A percentile compares a stretch with the other conserved stretches of the same genome.
These are phyloP conservation scores for Ceratobasidium sp. DNA, from an alignment of 1,284 basidiomycete species.

Conservation along the genomic window DNA sequence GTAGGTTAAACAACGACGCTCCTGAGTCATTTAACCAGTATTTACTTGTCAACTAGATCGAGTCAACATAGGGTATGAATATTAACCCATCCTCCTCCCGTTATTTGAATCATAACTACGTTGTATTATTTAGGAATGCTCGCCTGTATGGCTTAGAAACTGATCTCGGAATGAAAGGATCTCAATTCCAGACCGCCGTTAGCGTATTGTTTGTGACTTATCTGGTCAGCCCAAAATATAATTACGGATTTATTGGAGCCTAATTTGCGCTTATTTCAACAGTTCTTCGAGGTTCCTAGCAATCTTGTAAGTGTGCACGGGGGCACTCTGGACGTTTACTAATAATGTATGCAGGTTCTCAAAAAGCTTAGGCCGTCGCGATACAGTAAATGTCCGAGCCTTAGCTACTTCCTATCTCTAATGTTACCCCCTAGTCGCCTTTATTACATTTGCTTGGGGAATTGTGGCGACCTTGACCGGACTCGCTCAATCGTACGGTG, in stretches of 20 bases:
- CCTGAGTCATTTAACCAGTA: background rate
- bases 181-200: slow-evolving; percentile 46
- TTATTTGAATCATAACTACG: background rate
- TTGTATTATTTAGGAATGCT: slow-evolving; percentile 44
- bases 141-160: slow-evolving; percentile 48
- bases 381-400: slow-evolving; percentile 33
- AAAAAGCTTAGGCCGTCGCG: slow-evolving; percentile 48
- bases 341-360: slow-evolving; percentile 31
- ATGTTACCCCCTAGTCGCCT: slow-evolving; percentile 18
- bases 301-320: slow-evolving; percentile 36
- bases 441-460: slow-evolving; percentile 47
- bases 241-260: background rate
- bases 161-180: slow-evolving; percentile 45
- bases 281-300: slow-evolving; percentile 47
- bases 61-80: slow-evolving; percentile 45
- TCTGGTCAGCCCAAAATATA: slow-evolving; percentile 29
- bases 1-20: slow-evolving; percentile 3
- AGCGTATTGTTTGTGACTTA: slow-evolving; percentile 48
- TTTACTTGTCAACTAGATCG: slow-evolving; percentile 22
- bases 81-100: background rate
- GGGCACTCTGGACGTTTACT: background rate
- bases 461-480: slow-evolving; percentile 48
- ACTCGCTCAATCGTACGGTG: slow-evolving; percentile 45
- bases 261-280: background rate
- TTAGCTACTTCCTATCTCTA: background rate